Conservation (phyloP, 805 yeast species). For the Ogataea methylovora region DNA sequence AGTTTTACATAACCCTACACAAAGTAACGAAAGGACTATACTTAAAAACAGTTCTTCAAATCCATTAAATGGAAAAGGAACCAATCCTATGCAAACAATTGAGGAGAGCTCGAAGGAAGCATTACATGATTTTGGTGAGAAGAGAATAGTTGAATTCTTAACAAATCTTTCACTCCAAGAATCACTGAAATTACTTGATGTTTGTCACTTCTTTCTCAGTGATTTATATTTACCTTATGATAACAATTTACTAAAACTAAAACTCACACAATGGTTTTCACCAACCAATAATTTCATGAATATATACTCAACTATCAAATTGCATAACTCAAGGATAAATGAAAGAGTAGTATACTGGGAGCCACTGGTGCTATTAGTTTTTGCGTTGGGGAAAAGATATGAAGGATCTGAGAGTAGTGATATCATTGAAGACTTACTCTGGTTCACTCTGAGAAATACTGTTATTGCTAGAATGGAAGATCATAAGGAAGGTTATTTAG, state of each 20-base stretch:
- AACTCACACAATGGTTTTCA: constrained; percentile 8
- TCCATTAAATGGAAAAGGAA: too few species aligned
- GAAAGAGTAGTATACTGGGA: constrained; percentile 9
- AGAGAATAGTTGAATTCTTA: too few species aligned
- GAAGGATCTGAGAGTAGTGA: constrained; percentile 8
- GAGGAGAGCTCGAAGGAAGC: too few species aligned
- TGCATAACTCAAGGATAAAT: neutral
- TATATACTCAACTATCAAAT: constrained; percentile 1
- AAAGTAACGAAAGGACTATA: neutral
- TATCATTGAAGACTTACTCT: constrained; percentile 10
- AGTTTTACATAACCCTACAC: neutral
- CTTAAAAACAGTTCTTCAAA: too few species aligned
- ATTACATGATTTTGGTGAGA: too few species aligned
- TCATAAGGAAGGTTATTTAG: constrained; percentile 7
- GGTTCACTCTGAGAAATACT: constrained; percentile 5
- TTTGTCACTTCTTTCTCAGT: constrained; percentile 15
- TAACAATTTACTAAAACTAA: constrained; percentile 9
- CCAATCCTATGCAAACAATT: too few species aligned
- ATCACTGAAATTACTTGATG: constrained; percentile 10
- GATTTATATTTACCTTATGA: constrained; percentile 19
- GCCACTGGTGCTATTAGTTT: constrained; percentile 12
- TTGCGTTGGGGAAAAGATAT: constrained; percentile 19
- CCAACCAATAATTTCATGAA: constrained; percentile 6
- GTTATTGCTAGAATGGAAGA: neutral
- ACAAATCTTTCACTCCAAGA: constrained; percentile 6